These are phyloP conservation scores for Trichoderma afroharzianum DNA, from an alignment of 2,329 filamentous ascomycete species.

Conservation along the genomic window DNA sequence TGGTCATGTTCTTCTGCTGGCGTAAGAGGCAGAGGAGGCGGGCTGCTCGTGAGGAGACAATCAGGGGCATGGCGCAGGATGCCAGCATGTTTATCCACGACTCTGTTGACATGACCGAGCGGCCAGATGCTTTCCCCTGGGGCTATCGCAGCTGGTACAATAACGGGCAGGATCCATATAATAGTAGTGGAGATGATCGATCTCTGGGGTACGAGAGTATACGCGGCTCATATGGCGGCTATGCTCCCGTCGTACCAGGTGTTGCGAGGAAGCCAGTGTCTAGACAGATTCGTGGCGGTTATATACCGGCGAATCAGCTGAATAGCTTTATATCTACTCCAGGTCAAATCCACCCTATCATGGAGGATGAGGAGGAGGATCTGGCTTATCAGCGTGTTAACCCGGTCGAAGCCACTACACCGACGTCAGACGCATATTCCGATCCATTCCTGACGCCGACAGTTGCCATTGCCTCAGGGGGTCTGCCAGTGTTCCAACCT, in stretches of 20 bases:
- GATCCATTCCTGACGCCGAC: slow-evolving; percentile 52
- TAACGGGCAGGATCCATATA: slow-evolving; percentile 39
- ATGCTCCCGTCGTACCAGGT: slow-evolving; percentile 20
- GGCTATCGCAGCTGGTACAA: slow-evolving; percentile 42
- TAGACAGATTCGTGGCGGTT: slow-evolving; percentile 29
- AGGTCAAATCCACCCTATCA: slow-evolving; percentile 54
- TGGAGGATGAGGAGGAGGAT: slow-evolving; percentile 56
- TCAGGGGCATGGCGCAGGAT: slow-evolving; percentile 49
- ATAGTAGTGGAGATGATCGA: slow-evolving; percentile 30
- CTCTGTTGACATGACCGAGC: slow-evolving; percentile 46
- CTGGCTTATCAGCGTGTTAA: slow-evolving; percentile 27
- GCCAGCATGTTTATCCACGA: slow-evolving; percentile 43
- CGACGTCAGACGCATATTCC: slow-evolving; percentile 36
- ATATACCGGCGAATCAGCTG: slow-evolving; percentile 32
- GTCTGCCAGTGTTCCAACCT: slow-evolving; percentile 22
- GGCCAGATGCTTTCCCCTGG: slow-evolving; percentile 31
- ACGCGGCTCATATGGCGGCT: slow-evolving; percentile 16
- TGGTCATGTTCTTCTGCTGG: slow-evolving; percentile 50
- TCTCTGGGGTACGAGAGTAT: slow-evolving; percentile 51
- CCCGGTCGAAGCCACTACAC: slow-evolving; percentile 29
- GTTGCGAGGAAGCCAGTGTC: slow-evolving; percentile 35
- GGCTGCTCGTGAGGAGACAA: slow-evolving; percentile 42
- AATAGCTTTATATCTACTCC: slow-evolving; percentile 28
- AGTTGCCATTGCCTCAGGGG: slow-evolving; percentile 19
- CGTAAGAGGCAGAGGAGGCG: slow-evolving; percentile 40